Evolutionary conservation across 768 basidiomycete species (phyloP), one percentile per base, ranked within the genome.

Genomic region (Trametes cinnabarina): DNA sequence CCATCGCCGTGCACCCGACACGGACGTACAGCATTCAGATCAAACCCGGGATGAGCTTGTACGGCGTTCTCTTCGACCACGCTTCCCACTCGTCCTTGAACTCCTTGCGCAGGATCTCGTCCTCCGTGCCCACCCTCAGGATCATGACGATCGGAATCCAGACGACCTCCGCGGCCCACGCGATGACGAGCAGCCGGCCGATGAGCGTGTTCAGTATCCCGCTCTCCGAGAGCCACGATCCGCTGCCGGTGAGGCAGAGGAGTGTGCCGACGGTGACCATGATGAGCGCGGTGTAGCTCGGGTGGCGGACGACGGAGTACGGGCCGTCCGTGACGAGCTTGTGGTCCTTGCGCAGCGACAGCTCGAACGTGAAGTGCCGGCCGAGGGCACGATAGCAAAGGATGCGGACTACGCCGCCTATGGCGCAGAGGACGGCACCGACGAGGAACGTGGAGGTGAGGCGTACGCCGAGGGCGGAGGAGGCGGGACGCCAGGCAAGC

Each of bases 271-370:
- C 19, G 12, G 48, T 47, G 34, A 57, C 53, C 25, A 65, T 30
- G 12, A 58, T 23, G 48, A 51, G 47, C 37, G 56, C 66, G 10
- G 65, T 63, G 51, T 67, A 67, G 51, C 60, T 60, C 34, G 63
- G 66, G 54, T 67, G 65, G 30, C 66, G 66, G 6, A 67, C 62
- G 51, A 59, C 35, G 6, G 54, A 40, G 58, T 67, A 67, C 25
- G 63, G 63, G n/a, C 65, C 65, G 42, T 39, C 44, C 6, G 57
- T 66, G 43, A 67, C 55, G 39, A 67, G 52, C 43, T 51, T 49
- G 50, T 67, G 66, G 47, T 57, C 39, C 25, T 44, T 48, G 8
- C 57, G 53, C n/a, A 64, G 39, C 17, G 62, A 51, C 41, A 66
- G 59, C 40, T 64, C 51, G 63, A 64, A 65, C 14, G 66, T 67